These are phyloP conservation scores for Bolboschoenus planiculmis DNA, from an alignment of 176 grass and related monocot species.

Conservation along the genomic window DNA sequence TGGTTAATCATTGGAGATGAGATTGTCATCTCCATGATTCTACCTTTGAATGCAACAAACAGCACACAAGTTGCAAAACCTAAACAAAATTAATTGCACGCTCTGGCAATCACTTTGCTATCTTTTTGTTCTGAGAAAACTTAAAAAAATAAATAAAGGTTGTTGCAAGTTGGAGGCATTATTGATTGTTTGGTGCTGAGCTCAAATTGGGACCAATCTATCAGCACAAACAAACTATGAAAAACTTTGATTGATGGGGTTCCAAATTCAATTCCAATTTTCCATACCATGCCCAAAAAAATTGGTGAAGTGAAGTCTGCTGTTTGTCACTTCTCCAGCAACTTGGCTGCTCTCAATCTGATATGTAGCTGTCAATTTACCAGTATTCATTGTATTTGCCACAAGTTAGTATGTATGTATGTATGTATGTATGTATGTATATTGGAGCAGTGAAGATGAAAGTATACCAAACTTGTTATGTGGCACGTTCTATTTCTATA, in stretches of 20 bases:
- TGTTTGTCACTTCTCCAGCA: constrained; percentile 3
- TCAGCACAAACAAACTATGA: not conserved
- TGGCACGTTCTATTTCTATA: not conserved
- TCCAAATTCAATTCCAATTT: not conserved
- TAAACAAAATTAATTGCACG: constrained; percentile 2
- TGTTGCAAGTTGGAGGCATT: constrained; percentile 19
- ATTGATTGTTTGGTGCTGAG: constrained; percentile 13
- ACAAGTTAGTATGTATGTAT: not conserved
- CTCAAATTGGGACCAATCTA: constrained; percentile 16
- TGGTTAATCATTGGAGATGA: not conserved
- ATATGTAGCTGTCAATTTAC: not conserved
- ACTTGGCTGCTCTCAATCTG: constrained; percentile 10
- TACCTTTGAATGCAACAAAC: not conserved
- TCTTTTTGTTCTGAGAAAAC: not conserved
- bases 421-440: not conserved
- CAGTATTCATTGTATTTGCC: not conserved
- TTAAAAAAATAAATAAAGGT: not conserved
- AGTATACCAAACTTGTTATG: not conserved
- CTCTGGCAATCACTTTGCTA: not conserved
- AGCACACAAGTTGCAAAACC: not conserved
- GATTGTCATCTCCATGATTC: not conserved
- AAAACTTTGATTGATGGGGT: no score
- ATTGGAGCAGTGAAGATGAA: not conserved
- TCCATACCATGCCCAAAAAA: not conserved
- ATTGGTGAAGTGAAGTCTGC: not conserved